phyloP scores from a whole-genome alignment of 495 filamentous ascomycete genomes.

The Hypoxylon cercidicola region DNA sequence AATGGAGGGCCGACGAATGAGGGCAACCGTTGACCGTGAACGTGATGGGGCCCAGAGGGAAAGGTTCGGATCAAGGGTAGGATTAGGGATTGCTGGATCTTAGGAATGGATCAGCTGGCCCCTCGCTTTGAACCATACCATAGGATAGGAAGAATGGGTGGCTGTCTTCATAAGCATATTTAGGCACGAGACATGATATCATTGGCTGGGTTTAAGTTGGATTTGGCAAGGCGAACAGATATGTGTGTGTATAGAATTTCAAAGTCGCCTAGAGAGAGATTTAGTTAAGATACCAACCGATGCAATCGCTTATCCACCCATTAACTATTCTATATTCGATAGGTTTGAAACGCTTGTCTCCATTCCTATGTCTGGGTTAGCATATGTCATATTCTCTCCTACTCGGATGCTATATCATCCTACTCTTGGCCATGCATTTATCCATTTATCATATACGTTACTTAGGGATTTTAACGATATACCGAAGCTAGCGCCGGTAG shows the following conservation, averaged over 20 bases:
- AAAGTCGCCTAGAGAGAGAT: conserved; percentile 14
- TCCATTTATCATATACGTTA: background rate
- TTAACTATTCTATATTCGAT: background rate
- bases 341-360: background rate
- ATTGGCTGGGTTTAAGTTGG: conserved; percentile 32
- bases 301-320: conserved; percentile 8
- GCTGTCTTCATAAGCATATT: conserved; percentile 22
- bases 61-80: conserved; percentile 43
- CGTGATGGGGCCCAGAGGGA: conserved; percentile 40
- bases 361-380: too few relatives aligned
- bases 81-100: conserved; percentile 47
- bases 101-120: conserved; percentile 24
- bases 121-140: too few relatives aligned
- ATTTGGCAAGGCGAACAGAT: conserved; percentile 19
- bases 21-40: conserved; percentile 59
- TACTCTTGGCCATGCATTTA: background rate
- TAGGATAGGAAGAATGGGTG: background rate
- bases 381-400: too few relatives aligned
- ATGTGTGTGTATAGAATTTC: conserved; percentile 7
- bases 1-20: conserved; percentile 92
- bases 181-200: conserved; percentile 19
- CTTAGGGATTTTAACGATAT: background rate
- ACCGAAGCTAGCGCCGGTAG: background rate
- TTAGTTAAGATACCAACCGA: conserved; percentile 35
- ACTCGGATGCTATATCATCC: too few relatives aligned